phyloP scores from a whole-genome alignment of 768 basidiomycete species.

The Tulasnella calospora region DNA sequence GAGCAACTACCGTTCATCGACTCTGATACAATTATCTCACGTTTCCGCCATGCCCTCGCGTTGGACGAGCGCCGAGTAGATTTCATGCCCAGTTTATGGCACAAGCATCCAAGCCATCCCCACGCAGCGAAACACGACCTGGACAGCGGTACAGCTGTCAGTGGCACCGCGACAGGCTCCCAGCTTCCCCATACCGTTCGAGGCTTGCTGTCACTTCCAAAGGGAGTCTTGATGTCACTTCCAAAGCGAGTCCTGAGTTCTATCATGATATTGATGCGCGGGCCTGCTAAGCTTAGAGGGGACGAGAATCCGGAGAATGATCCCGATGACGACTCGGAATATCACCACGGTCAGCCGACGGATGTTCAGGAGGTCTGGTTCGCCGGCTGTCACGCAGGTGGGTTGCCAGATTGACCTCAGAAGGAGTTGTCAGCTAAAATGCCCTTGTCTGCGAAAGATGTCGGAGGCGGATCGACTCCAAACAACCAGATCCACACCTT shows the following conservation, averaged over 20 bases:
- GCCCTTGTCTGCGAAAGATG: background rate
- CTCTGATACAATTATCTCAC: too few relatives aligned
- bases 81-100: conserved; percentile 46
- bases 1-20: conserved; percentile 23
- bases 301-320: background rate
- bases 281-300: background rate
- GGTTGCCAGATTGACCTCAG: background rate
- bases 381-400: conserved; percentile 33
- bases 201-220: background rate
- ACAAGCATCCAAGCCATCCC: conserved; percentile 39
- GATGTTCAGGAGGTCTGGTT: conserved; percentile 81
- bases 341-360: conserved; percentile 36
- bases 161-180: background rate
- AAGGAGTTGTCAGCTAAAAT: background rate
- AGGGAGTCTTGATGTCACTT: background rate
- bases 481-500: conserved; percentile 5
- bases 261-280: background rate
- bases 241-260: background rate
- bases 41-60: too few relatives aligned
- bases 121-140: conserved; percentile 34
- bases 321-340: background rate
- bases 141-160: conserved; percentile 9
- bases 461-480: conserved; percentile 23
- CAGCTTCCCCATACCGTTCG: background rate
- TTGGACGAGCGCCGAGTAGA: too few relatives aligned